Percentiles rank a stretch among this genome's conserved stretches.
Evolutionary conservation across 2,329 filamentous ascomycete species (phyloP).

Genomic region (Pseudonectria buxi): DNA sequence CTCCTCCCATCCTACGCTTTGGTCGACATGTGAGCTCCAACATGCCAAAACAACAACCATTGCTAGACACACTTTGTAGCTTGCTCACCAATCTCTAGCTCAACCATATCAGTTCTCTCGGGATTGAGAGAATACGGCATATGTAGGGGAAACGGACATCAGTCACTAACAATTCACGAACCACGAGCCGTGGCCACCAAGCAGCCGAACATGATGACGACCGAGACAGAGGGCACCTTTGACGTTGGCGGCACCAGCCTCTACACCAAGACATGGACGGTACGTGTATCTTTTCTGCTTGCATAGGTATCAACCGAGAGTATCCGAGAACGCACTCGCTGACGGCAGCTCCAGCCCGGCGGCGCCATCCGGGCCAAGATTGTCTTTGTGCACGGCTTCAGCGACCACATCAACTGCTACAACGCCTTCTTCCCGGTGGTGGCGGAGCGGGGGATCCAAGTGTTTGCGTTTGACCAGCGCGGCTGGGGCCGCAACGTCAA

Average conservation of each 20-base stretch:
- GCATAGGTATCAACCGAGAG: too few relatives aligned
- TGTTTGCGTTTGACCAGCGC: conserved; percentile 75
- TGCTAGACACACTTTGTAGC: too few relatives aligned
- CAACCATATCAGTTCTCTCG: too few relatives aligned
- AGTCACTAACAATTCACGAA: too few relatives aligned
- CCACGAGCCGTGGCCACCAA: too few relatives aligned
- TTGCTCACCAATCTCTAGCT: too few relatives aligned
- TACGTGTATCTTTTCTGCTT: too few relatives aligned
- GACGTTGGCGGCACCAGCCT: conserved; percentile 38
- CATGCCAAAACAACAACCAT: too few relatives aligned
- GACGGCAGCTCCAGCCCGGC: conserved; percentile 37
- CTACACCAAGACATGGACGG: conserved; percentile 53
- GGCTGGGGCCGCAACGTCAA: conserved; percentile 77
- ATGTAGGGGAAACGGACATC: too few relatives aligned
- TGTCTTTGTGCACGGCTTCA: conserved; percentile 84
- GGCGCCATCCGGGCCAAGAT: conserved; percentile 60
- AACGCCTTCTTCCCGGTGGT: conserved; percentile 65
- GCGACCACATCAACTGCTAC: conserved; percentile 76
- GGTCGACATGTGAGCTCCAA: too few relatives aligned
- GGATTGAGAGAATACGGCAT: too few relatives aligned
- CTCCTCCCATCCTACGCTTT: too few relatives aligned
- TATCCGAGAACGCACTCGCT: neutral
- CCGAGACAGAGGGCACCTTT: conserved; percentile 44
- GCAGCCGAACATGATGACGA: conserved; percentile 23
- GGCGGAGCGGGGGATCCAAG: conserved; percentile 64